A percentile compares a stretch with the other conserved stretches of the same genome.
Evolutionary conservation across 2,329 filamentous ascomycete species (phyloP).

Genomic region (Calycina marina): DNA sequence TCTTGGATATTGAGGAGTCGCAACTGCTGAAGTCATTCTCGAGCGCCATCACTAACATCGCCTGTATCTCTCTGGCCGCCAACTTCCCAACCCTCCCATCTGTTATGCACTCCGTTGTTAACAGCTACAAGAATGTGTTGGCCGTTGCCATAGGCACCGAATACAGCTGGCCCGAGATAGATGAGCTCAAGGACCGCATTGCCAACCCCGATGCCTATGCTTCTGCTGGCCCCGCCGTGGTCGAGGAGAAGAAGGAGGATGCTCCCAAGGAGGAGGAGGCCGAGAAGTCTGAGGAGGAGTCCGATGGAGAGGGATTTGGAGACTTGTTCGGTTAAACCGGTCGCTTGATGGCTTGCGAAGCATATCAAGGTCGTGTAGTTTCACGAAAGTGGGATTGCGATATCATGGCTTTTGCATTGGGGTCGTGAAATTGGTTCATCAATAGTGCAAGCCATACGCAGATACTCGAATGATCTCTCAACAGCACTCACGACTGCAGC

Average conservation of each 20-base stretch:
- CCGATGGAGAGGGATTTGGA: conserved; percentile 52
- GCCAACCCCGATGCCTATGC: conserved; percentile 98
- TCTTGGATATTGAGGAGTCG: conserved; percentile 89
- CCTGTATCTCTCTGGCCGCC: conserved; percentile 77
- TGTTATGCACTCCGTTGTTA: conserved; percentile 91
- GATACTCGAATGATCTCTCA: conserved; percentile 16
- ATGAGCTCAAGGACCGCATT: conserved; percentile 98
- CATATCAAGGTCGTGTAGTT: conserved; percentile 14
- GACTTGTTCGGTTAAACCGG: conserved; percentile 55
- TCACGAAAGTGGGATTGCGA: too few relatives aligned
- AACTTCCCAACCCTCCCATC: conserved; percentile 95
- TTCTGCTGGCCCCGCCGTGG: conserved; percentile 53
- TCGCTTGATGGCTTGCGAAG: conserved; percentile 8
- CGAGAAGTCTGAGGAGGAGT: conserved; percentile 43
- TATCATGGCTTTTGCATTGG: too few relatives aligned
- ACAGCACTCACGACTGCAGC: too few relatives aligned
- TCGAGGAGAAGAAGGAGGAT: conserved; percentile 38
- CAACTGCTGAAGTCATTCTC: conserved; percentile 79
- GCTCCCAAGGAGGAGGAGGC: conserved; percentile 53
- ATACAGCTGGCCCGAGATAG: conserved; percentile 87
- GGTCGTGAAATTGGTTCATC: too few relatives aligned
- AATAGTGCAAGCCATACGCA: too few relatives aligned
- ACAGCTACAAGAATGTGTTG: conserved; percentile 94
- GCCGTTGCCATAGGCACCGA: conserved; percentile 83
- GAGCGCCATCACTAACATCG: conserved; percentile 72